These are phyloP conservation scores for Royoungia palumana DNA, from an alignment of 768 basidiomycete genomes.

Conservation along the genomic window DNA sequence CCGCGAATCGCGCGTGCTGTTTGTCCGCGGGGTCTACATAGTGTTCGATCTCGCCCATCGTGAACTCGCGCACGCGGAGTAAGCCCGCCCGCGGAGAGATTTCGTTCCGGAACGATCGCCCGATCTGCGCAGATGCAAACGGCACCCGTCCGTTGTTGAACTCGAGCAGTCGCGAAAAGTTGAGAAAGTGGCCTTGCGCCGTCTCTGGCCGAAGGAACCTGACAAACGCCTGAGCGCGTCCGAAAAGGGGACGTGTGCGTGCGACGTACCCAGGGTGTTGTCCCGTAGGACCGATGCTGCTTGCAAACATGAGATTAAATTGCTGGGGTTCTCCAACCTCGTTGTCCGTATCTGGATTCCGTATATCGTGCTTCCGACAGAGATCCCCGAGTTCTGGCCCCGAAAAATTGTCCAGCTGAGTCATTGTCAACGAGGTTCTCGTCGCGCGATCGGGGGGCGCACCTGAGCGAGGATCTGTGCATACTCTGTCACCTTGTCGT, in stretches of 20 bases:
- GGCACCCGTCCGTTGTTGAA: constrained; percentile 97
- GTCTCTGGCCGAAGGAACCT: constrained; percentile 97
- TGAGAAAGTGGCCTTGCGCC: constrained; percentile 97
- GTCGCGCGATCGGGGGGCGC: constrained; percentile 23
- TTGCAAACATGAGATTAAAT: constrained; percentile 99
- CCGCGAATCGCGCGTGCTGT: constrained; percentile 76
- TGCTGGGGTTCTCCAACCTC: constrained; percentile 89
- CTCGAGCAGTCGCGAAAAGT: constrained; percentile 93
- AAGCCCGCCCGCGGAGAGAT: constrained; percentile 96
- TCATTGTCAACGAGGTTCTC: background rate
- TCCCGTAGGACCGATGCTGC: constrained; percentile 95
- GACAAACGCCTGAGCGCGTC: background rate
- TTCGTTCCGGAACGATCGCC: constrained; percentile 95
- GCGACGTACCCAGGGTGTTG: constrained; percentile 80
- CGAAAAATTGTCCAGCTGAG: constrained; percentile 73
- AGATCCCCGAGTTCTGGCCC: constrained; percentile 88
- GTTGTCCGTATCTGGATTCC: constrained; percentile 90
- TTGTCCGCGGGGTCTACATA: constrained; percentile 96
- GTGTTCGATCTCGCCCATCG: constrained; percentile 99
- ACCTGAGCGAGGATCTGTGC: constrained; percentile 87
- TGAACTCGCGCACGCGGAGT: constrained; percentile 96
- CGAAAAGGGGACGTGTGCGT: accelerated
- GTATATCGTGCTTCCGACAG: constrained; percentile 73
- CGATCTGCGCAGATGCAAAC: constrained; percentile 97
- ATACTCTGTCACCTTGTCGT: constrained; percentile 72